A percentile compares a stretch with the other conserved stretches of the same genome.
Conservation (phyloP, 306 rosid genomes). For the Cicer yamashitae region DNA sequence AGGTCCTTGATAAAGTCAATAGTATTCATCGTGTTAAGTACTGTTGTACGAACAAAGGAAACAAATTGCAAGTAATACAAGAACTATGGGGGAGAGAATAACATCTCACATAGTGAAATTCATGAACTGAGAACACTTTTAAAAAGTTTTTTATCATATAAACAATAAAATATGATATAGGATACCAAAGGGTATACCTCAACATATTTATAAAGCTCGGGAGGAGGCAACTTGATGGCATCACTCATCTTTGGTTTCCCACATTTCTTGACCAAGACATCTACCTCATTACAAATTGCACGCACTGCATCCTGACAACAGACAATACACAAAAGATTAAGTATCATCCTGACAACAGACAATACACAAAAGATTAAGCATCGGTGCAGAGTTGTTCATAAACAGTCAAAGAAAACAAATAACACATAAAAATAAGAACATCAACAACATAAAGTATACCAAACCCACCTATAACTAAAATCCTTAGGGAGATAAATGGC, state of each 20-base stretch:
- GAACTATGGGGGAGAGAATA: slow-evolving; percentile 23
- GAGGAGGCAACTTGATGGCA: slow-evolving; percentile 92
- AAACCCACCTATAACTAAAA: slow-evolving; percentile 30
- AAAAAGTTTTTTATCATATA: neutral
- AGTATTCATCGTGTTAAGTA: slow-evolving; percentile 19
- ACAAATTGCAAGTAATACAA: slow-evolving; percentile 19
- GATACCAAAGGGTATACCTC: slow-evolving; percentile 62
- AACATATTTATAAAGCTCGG: slow-evolving; percentile 76
- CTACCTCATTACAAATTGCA: slow-evolving; percentile 85
- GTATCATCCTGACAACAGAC: neutral
- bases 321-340: slow-evolving; percentile 47
- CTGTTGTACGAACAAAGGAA: slow-evolving; percentile 24
- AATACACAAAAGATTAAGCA: slow-evolving; percentile 45
- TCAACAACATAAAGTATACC: slow-evolving; percentile 10
- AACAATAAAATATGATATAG: slow-evolving; percentile 14
- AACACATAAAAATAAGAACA: slow-evolving; percentile 6
- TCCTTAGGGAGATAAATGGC: slow-evolving; percentile 21
- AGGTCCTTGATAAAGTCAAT: slow-evolving; percentile 32
- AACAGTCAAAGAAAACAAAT: slow-evolving; percentile 36
- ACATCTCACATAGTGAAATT: slow-evolving; percentile 2
- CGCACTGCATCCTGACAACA: slow-evolving; percentile 81
- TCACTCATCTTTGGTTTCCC: slow-evolving; percentile 96
- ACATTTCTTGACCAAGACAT: slow-evolving; percentile 81
- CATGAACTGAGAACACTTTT: slow-evolving; percentile 22
- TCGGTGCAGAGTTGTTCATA: slow-evolving; percentile 27